phyloP scores from a whole-genome alignment of 768 basidiomycete species.

The Hysterangium stoloniferum region DNA sequence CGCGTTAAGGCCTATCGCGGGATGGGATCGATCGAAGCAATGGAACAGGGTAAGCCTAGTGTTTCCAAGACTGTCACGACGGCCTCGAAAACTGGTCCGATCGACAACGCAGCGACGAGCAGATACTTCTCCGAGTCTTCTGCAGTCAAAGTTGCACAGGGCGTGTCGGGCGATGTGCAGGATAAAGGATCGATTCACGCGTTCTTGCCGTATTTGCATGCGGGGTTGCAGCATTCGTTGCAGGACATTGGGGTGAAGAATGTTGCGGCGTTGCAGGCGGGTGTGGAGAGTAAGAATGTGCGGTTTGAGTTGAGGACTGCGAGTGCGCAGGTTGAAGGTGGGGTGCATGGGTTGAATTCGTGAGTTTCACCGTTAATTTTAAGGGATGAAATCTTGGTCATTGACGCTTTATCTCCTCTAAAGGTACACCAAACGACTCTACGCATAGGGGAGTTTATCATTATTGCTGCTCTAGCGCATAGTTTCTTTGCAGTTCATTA shows the following conservation, averaged over 20 bases:
- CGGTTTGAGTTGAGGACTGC: conserved; percentile 91
- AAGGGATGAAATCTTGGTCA: no score
- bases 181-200: conserved; percentile 94
- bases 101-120: conserved; percentile 93
- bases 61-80: conserved; percentile 43
- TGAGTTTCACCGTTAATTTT: conserved; percentile 36
- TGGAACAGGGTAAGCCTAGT: conserved; percentile 72
- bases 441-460: no score
- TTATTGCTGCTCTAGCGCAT: no score
- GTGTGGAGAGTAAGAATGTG: conserved; percentile 57
- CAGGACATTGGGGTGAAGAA: conserved; percentile 85
- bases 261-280: conserved; percentile 57
- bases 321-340: conserved; percentile 92
- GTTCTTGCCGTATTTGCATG: conserved; percentile 80
- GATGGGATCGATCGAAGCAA: conserved; percentile 94
- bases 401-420: no score
- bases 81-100: conserved; percentile 37
- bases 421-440: no score
- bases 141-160: conserved; percentile 92
- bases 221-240: conserved; percentile 85
- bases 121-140: conserved; percentile 93
- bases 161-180: conserved; percentile 93
- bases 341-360: conserved; percentile 93
- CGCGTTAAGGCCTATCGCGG: conserved; percentile 98
- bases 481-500: no score